Evolutionary conservation across 768 basidiomycete genomes (phyloP), one percentile per base, ranked within the genome.

Genomic region (Rhodocollybia butyracea): DNA sequence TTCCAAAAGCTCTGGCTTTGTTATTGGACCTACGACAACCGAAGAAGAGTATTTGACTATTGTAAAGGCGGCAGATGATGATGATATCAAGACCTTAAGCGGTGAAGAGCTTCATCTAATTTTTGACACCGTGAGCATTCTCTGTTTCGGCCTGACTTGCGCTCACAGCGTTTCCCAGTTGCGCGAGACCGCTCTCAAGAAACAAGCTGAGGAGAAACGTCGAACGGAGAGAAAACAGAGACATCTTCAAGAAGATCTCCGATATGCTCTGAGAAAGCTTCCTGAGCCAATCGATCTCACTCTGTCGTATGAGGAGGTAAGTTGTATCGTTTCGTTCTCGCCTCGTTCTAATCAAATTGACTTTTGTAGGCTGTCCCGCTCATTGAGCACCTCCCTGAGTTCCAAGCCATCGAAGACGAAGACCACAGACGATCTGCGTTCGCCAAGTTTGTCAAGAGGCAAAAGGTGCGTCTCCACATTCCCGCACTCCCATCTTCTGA

Each of bases 191-290:
- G 88, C 88, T 12, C 57, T 83, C 39, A 88, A 84, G 68, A 86
- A 86, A 59, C 87, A 89, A 32, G 88, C 88, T 2, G 91, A 94
- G 15, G 97, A 98, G 68, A 91, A 84, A 67, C 78, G 87, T n/a
- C 82, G 93, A 32, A 73, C 85, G 1, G 97, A 98, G 70, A 80
- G 94, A 55, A 86, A 81, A 63, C 84, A 88, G 56, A 81, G 95
- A 26, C 90, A 96, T 68, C 71, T 93, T 59, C 92, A 97, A 64
- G 97, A 99, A 69, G 97, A 98, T 65, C 76, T 99, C 34, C 87
- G 97, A 5, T 97, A 98, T 72, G 97, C 95, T 0, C 76, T 98
- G 60, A 94, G 91, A 73, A 96, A 96, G 67, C 75, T 96, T 6
- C 68, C 89, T 0, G 91, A 94, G 46, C 81, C 91, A 1, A 70